Conservation (phyloP, 2,329 filamentous ascomycete species). For the Pseudocercospora fuligena region DNA sequence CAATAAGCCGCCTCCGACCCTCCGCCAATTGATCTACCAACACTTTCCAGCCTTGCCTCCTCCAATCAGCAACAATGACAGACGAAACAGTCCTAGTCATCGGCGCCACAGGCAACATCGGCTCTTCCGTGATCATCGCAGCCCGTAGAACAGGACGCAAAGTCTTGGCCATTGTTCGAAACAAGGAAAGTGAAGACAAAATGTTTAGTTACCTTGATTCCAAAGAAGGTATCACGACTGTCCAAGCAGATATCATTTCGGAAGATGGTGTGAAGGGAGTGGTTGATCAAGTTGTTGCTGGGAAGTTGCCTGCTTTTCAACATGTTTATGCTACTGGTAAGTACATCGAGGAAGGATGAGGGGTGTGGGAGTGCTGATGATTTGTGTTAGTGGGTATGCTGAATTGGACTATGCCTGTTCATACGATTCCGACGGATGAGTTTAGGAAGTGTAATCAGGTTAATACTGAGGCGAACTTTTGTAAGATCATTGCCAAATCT, state of each 20-base stretch:
- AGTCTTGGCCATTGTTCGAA: slow-evolving; percentile 46
- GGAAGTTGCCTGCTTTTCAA: slow-evolving; percentile 45
- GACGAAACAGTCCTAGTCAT: slow-evolving; percentile 43
- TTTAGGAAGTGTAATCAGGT: slow-evolving; percentile 32
- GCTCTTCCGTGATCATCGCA: slow-evolving; percentile 40
- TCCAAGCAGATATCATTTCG: slow-evolving; percentile 41
- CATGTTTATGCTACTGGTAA: slow-evolving; percentile 39
- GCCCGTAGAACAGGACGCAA: slow-evolving; percentile 38
- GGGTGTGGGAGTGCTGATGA: slow-evolving; percentile 32
- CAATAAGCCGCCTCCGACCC: background rate
- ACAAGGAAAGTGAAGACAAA: slow-evolving; percentile 42
- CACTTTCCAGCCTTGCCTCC: background rate
- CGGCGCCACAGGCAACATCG: slow-evolving; percentile 47
- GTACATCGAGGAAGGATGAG: background rate
- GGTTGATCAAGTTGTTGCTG: slow-evolving; percentile 41
- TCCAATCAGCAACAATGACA: background rate
- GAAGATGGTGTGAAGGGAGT: slow-evolving; percentile 41
- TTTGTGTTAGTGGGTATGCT: slow-evolving; percentile 31
- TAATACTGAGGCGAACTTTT: slow-evolving; percentile 40
- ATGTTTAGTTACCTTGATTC: slow-evolving; percentile 39
- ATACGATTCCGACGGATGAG: slow-evolving; percentile 29
- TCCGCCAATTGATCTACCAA: no score
- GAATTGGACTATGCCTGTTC: slow-evolving; percentile 29
- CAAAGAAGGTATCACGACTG: slow-evolving; percentile 1
- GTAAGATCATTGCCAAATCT: slow-evolving; percentile 23